phyloP scores from a whole-genome alignment of 2,329 filamentous ascomycete genomes.

The Huntiella moniliformis region DNA sequence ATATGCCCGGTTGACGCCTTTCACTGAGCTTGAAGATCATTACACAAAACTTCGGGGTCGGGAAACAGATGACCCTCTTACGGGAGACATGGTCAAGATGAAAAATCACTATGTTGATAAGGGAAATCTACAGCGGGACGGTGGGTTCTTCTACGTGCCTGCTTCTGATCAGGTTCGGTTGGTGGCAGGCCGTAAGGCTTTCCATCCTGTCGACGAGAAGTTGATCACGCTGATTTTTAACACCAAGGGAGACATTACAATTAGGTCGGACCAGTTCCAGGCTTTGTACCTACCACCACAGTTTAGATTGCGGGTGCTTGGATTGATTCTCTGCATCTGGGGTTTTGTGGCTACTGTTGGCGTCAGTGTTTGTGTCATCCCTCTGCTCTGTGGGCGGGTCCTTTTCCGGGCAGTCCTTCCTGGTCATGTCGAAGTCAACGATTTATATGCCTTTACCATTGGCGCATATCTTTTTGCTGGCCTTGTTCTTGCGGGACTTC shows the following conservation, averaged over 20 bases:
- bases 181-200: constrained; percentile 64
- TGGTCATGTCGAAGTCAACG: constrained; percentile 58
- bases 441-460: constrained; percentile 89
- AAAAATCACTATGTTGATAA: background rate
- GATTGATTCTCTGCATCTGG: constrained; percentile 86
- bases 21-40: background rate
- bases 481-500: constrained; percentile 21
- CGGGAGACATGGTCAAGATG: background rate
- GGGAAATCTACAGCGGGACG: constrained; percentile 40
- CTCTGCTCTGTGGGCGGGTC: constrained; percentile 64
- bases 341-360: constrained; percentile 78
- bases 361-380: constrained; percentile 67
- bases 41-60: background rate
- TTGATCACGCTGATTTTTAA: constrained; percentile 1
- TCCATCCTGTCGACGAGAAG: constrained; percentile 47
- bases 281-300: constrained; percentile 67
- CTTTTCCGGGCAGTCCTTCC: constrained; percentile 61
- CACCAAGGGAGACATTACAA: constrained; percentile 22
- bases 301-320: constrained; percentile 61
- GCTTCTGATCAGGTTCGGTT: constrained; percentile 91
- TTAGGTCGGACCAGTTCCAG: constrained; percentile 43
- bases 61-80: background rate
- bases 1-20: constrained; percentile 19
- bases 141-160: constrained; percentile 76
- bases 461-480: constrained; percentile 63